Conservation (phyloP, 169 alveolate species). For the Babesia bigemina region DNA sequence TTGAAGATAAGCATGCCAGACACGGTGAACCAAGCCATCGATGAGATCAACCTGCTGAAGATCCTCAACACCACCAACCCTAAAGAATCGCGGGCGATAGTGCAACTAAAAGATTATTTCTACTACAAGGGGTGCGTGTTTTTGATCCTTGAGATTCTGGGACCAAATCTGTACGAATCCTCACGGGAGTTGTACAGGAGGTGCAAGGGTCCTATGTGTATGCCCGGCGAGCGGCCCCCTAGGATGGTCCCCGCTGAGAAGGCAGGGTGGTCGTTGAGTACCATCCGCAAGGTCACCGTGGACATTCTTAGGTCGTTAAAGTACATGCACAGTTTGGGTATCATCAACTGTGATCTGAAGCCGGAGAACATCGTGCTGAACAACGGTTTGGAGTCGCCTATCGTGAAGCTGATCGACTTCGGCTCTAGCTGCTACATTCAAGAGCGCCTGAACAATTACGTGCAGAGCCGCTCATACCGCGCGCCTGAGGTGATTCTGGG, state of each 20-base stretch:
- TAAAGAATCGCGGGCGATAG: slow-evolving; percentile 16
- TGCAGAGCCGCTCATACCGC: slow-evolving; percentile 95
- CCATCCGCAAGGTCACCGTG: slow-evolving; percentile 29
- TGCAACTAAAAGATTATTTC: slow-evolving; percentile 53
- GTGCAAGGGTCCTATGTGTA: not conserved
- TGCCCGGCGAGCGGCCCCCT: not conserved
- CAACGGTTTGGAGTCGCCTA: slow-evolving; percentile 5
- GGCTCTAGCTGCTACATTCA: slow-evolving; percentile 94
- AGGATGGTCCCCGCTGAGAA: not conserved
- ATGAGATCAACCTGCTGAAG: slow-evolving; percentile 55
- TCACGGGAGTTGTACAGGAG: slow-evolving; percentile 40
- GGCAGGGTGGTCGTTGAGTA: slow-evolving; percentile 50
- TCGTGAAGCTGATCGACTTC: slow-evolving; percentile 93
- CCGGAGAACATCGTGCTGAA: slow-evolving; percentile 64
- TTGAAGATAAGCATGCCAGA: slow-evolving; percentile 63
- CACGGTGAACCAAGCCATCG: slow-evolving; percentile 57
- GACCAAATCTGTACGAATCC: slow-evolving; percentile 60
- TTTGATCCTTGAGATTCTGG: slow-evolving; percentile 56
- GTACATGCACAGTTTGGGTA: slow-evolving; percentile 55
- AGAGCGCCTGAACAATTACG: slow-evolving; percentile 91
- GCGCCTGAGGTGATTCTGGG: slow-evolving; percentile 99
- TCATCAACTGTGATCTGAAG: slow-evolving; percentile 65
- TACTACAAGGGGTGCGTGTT: slow-evolving; percentile 58
- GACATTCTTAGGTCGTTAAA: slow-evolving; percentile 53
- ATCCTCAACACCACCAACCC: slow-evolving; percentile 33